Conservation (phyloP, 2,329 filamentous ascomycete genomes). For the Colletotrichum sp. region DNA sequence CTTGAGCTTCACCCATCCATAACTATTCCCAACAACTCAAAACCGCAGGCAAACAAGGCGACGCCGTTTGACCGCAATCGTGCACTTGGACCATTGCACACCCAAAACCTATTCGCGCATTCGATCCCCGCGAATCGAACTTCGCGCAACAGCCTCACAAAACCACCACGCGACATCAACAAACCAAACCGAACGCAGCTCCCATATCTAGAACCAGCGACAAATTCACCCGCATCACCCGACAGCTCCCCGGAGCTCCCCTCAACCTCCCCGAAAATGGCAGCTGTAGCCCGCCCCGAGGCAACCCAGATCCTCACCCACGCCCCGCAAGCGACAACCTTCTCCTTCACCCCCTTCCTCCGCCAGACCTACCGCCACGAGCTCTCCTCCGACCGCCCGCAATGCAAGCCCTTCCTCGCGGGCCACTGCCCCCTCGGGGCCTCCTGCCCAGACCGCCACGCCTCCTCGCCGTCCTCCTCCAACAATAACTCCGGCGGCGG, state of each 20-base stretch:
- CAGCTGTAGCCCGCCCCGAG: slow-evolving; percentile 26
- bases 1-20: too few relatives aligned
- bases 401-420: slow-evolving; percentile 85
- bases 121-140: too few relatives aligned
- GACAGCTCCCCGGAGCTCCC: not conserved
- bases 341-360: slow-evolving; percentile 87
- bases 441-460: slow-evolving; percentile 85
- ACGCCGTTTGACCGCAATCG: too few relatives aligned
- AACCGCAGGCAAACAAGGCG: too few relatives aligned
- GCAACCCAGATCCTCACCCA: slow-evolving; percentile 60
- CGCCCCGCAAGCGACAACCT: slow-evolving; percentile 64
- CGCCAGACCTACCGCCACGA: slow-evolving; percentile 84
- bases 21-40: too few relatives aligned
- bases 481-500: not conserved
- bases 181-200: not conserved
- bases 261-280: slow-evolving; percentile 26
- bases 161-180: not conserved
- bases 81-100: too few relatives aligned
- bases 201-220: not conserved
- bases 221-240: not conserved
- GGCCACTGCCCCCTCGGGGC: slow-evolving; percentile 88
- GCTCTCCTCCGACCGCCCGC: slow-evolving; percentile 76
- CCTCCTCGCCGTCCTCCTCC: slow-evolving; percentile 42
- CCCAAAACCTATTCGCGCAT: too few relatives aligned
- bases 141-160: not conserved